Base-by-base conservation (phyloP, 192 early-diverging fungal genomes). In the Coemansia sp. region DNA sequence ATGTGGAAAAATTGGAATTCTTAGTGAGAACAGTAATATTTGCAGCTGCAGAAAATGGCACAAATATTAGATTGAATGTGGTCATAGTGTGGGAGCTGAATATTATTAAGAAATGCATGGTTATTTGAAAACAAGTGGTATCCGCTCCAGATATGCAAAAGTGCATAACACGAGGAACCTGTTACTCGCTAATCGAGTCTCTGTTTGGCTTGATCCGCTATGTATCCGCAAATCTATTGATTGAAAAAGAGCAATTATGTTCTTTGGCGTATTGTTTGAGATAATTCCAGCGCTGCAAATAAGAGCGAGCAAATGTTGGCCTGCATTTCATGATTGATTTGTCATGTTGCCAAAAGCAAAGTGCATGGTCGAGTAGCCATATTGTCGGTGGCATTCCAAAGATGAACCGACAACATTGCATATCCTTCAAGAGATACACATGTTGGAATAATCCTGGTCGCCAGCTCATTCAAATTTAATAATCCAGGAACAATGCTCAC, bases 221-320 rank as follows among this genome's bases (percentile, higher is more conserved):
- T 19, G 15, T 17, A 17, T 49, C 48, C 15, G 8, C 19, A 21
- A 17, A 21, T 19, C n/a, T 49, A 49, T 49, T 49, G 15, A 47
- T n/a, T 47, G 43, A n/a, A 47, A 47, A 47, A 47, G 43, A 5
- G 48, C 7, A 19, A 17, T 8, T 8, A n/a, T 49, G 48, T 39
- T 58, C 29, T 41, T 58, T 15, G 37, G n/a, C 57, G 35, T 58
- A 58, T 58, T 58, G 57, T 58, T 58, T 19, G 29, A 23, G 53
- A 58, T 58, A 58, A 41, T 58, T 58, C 57, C 57, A 29, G 37
- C 5, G 19, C 38, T 58, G 57, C 37, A 58, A 58, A 58, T 43
- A 22, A 15, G 29, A 2, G 22, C 17, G 41, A 15, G 8, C 11
- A 3, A 15, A 45, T 45, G 41, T 45, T 45, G n/a, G 17, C 22